phyloP scores from a whole-genome alignment of 176 grass and related monocot genomes.

The Aegilops umbellulata region DNA sequence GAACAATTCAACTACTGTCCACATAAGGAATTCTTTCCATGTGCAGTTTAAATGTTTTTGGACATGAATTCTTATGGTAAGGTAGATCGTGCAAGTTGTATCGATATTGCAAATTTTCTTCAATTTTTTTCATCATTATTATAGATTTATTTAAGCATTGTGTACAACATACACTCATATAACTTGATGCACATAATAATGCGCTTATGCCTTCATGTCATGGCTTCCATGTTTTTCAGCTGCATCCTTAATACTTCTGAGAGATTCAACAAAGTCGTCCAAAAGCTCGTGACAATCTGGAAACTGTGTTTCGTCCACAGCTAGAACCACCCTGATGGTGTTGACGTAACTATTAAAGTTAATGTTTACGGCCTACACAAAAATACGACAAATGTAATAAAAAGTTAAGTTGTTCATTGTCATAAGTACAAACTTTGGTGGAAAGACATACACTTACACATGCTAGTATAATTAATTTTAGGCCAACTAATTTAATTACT shows the following conservation, averaged over 20 bases:
- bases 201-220: slow-evolving; percentile 8
- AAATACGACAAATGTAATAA: not conserved
- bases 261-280: slow-evolving; percentile 68
- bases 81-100: too few relatives aligned
- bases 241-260: slow-evolving; percentile 59
- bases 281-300: slow-evolving; percentile 61
- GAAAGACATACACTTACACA: not conserved
- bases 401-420: not conserved
- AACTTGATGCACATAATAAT: not conserved
- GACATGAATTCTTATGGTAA: too few relatives aligned
- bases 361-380: not conserved
- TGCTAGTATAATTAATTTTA: too few relatives aligned
- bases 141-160: too few relatives aligned
- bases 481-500: too few relatives aligned
- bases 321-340: slow-evolving; percentile 63
- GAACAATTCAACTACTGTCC: too few relatives aligned
- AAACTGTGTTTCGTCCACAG: slow-evolving; percentile 64
- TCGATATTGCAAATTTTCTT: too few relatives aligned
- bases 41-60: too few relatives aligned
- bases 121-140: too few relatives aligned
- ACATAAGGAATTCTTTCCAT: too few relatives aligned
- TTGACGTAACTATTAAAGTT: slow-evolving; percentile 82
- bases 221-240: slow-evolving; percentile 29
- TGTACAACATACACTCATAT: too few relatives aligned
- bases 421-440: not conserved